Percentiles rank a stretch among this genome's conserved stretches.
Conservation (phyloP, 2,329 filamentous ascomycete genomes). For the Cytospora paraplurivora region DNA sequence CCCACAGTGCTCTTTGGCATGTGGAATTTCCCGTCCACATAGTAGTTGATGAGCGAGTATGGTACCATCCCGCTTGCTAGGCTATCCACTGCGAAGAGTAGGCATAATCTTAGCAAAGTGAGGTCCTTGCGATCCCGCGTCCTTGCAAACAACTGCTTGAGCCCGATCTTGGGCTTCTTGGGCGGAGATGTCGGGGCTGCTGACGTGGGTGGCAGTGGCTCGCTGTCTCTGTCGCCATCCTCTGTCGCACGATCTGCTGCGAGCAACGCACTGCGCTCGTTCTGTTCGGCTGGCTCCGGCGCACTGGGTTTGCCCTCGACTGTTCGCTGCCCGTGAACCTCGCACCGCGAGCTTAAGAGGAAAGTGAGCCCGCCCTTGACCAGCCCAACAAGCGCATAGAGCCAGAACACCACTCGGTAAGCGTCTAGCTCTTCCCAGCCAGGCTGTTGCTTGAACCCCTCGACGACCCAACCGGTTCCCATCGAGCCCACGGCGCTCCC, state of each 20-base stretch:
- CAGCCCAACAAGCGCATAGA: conserved; percentile 58
- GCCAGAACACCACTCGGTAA: conserved; percentile 59
- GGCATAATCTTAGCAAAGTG: conserved; percentile 59
- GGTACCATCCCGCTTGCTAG: conserved; percentile 72
- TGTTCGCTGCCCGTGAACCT: conserved; percentile 4
- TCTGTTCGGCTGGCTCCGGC: conserved; percentile 44
- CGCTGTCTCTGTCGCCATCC: conserved; percentile 31
- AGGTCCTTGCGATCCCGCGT: conserved; percentile 15
- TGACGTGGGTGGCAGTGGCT: background rate
- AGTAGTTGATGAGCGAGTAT: conserved; percentile 27
- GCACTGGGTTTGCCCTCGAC: conserved; percentile 34
- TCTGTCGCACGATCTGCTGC: conserved; percentile 36
- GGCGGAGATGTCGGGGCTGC: background rate
- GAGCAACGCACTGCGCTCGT: conserved; percentile 6
- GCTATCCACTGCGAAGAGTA: conserved; percentile 69
- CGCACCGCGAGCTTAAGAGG: conserved; percentile 42
- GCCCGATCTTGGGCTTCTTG: conserved; percentile 24
- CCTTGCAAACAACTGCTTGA: conserved; percentile 9
- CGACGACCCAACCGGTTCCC: conserved; percentile 60
- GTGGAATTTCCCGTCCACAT: conserved; percentile 30
- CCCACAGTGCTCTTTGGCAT: conserved; percentile 54
- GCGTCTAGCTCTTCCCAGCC: conserved; percentile 49
- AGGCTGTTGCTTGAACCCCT: conserved; percentile 46
- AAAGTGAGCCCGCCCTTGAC: conserved; percentile 58
- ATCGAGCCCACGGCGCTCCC: conserved; percentile 64